These are phyloP conservation scores for Suillus plorans DNA, from an alignment of 768 basidiomycete species.

Conservation along the genomic window DNA sequence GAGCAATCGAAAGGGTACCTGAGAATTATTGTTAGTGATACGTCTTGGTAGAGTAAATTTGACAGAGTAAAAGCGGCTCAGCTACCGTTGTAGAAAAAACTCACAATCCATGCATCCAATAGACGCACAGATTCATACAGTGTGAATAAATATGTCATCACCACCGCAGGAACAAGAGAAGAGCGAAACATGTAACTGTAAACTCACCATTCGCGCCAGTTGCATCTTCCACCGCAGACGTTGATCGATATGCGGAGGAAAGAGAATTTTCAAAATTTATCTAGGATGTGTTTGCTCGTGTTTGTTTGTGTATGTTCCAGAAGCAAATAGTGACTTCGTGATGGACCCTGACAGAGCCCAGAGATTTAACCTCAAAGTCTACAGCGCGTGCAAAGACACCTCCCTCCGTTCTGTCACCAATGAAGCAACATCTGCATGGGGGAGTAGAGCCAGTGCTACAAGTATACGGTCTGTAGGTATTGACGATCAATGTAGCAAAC, in stretches of 20 bases:
- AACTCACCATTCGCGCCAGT: conserved; percentile 18
- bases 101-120: conserved; percentile 48
- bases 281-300: background rate
- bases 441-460: background rate
- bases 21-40: conserved; percentile 11
- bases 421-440: background rate
- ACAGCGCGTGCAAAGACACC: background rate
- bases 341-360: background rate
- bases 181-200: background rate
- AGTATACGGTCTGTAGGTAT: background rate
- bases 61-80: conserved; percentile 43
- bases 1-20: background rate
- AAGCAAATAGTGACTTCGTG: background rate
- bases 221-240: background rate
- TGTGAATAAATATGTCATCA: conserved; percentile 73
- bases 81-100: conserved; percentile 83
- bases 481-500: background rate
- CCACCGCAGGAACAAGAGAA: conserved; percentile 23
- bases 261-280: conserved; percentile 4
- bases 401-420: background rate
- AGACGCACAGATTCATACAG: conserved; percentile 61
- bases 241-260: background rate
- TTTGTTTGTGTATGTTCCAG: background rate
- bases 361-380: background rate
- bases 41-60: background rate